Base-by-base conservation (phyloP, 495 filamentous ascomycete species). In the Collariella sp. region DNA sequence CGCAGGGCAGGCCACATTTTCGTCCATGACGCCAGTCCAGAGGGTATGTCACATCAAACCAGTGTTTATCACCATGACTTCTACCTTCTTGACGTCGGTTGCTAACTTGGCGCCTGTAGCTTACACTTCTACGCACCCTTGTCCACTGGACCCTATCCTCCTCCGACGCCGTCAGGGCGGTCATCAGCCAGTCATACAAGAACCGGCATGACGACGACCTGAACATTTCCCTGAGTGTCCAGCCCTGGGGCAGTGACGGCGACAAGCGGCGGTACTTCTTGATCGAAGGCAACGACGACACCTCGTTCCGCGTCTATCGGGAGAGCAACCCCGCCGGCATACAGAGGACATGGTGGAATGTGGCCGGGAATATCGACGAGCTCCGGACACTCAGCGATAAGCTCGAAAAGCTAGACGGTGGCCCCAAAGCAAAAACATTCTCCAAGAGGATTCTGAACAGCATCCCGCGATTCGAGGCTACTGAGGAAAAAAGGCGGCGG, bases 211-310 rank as follows among this genome's bases (percentile, higher is more conserved):
- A 95, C 52, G 89, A 94, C 61, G 93, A 98, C 61, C 76, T 90
- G 15, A 96, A 97, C 67, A 89, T 95, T 57, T 87, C 88, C 15
- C 77, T 97, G 16, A 95, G 90, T 13, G 86, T 98, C 16, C 93
- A 97, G 67, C 83, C 89, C 2, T 98, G 93, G 93, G 93, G 93
- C 9, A 77, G 82, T 22, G 93, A 98, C 67, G 87, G 87, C 50
- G 78, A 94, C 56, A 95, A 94, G 71, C 82, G 94, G 29, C 79
- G 88, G 50, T 97, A 95, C 70, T 98, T 85, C 79, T 77, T 98
- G 31, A 82, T 97, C 52, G 93, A 97, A 67, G 93, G 93, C 29
- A 82, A 85, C 60, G 91, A 97, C 64, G 94, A 98, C 67, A 97
- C 93, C 6, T 74, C 84, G 47, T 97, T 97, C 66, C 79, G 93